Percentiles rank a stretch among this genome's conserved stretches.
These are phyloP conservation scores for Chrysophaeum taylorii DNA, from an alignment of 352 stramenopile species.

Conservation along the genomic window DNA sequence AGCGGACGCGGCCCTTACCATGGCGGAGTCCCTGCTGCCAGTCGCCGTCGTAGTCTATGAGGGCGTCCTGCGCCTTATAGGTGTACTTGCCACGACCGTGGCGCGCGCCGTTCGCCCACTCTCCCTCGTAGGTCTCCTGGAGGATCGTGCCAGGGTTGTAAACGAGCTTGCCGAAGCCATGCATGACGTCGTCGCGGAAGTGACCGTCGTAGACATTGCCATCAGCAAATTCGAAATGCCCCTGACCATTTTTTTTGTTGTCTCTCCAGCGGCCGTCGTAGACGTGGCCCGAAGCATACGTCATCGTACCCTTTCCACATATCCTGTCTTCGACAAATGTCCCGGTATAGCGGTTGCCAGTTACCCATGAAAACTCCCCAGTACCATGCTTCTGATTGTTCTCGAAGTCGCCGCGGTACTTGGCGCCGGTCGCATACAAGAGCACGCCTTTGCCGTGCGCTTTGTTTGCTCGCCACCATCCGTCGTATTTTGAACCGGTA, in stretches of 20 bases:
- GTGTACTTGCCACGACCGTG: slow-evolving; percentile 37
- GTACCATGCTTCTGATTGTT: slow-evolving; percentile 56
- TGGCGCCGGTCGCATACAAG: slow-evolving; percentile 33
- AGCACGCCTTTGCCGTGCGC: slow-evolving; percentile 44
- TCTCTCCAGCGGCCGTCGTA: slow-evolving; percentile 68
- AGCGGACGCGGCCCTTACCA: slow-evolving; percentile 33
- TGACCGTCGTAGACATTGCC: slow-evolving; percentile 68
- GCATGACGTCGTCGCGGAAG: slow-evolving; percentile 58
- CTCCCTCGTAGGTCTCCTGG: slow-evolving; percentile 38
- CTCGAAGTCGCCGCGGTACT: slow-evolving; percentile 60
- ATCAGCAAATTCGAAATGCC: slow-evolving; percentile 56
- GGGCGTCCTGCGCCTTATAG: slow-evolving; percentile 29
- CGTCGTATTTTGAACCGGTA: slow-evolving; percentile 53
- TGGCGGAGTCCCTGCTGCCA: slow-evolving; percentile 34
- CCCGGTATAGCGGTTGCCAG: slow-evolving; percentile 62
- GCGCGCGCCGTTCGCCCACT: slow-evolving; percentile 29
- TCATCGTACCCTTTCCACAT: slow-evolving; percentile 42
- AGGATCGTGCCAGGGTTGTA: slow-evolving; percentile 32
- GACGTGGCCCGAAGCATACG: slow-evolving; percentile 39
- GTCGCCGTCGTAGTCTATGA: slow-evolving; percentile 35
- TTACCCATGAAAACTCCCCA: slow-evolving; percentile 49
- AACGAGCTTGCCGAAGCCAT: slow-evolving; percentile 61
- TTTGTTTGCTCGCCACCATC: slow-evolving; percentile 40
- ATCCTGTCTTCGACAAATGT: slow-evolving; percentile 57
- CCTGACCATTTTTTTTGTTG: slow-evolving; percentile 57